Evolutionary conservation across 768 basidiomycete species (phyloP).

Genomic region (Pisolithus orientalis): DNA sequence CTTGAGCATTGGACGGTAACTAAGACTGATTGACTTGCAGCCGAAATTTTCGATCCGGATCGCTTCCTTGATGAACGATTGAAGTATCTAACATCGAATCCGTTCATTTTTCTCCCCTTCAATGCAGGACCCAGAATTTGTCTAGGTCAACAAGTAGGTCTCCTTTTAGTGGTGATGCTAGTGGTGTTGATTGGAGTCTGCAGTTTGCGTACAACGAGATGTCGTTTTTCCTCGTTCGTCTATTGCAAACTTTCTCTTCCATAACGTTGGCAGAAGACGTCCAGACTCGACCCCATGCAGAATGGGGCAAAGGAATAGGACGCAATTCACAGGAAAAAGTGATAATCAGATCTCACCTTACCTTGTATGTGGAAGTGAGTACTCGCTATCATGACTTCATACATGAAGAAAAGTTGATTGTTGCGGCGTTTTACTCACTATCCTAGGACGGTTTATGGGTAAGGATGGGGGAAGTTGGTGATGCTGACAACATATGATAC

Average conservation of each 20-base stretch:
- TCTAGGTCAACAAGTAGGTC: conserved; percentile 40
- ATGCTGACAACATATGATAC: too few relatives aligned
- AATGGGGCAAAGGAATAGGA: conserved; percentile 28
- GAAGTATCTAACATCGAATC: conserved; percentile 49
- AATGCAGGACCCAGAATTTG: conserved; percentile 65
- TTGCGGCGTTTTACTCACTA: too few relatives aligned
- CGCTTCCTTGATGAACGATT: conserved; percentile 56
- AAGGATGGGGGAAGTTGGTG: too few relatives aligned
- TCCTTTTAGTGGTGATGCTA: not conserved
- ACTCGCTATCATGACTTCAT: too few relatives aligned
- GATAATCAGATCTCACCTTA: too few relatives aligned
- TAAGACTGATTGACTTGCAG: conserved; percentile 4
- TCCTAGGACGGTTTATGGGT: too few relatives aligned
- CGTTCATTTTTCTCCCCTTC: conserved; percentile 66
- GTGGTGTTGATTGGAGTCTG: not conserved
- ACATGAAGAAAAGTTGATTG: too few relatives aligned
- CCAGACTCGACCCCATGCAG: conserved; percentile 27
- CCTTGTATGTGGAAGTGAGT: too few relatives aligned
- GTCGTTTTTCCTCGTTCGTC: conserved; percentile 47
- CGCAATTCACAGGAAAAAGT: conserved; percentile 17
- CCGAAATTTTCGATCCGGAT: conserved; percentile 52
- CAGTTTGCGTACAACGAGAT: conserved; percentile 53
- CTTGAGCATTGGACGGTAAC: not conserved
- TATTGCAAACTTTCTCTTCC: conserved; percentile 42
- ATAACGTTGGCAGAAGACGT: conserved; percentile 34